Conservation (phyloP, 805 yeast species). For the Ogataea glucozyma region DNA sequence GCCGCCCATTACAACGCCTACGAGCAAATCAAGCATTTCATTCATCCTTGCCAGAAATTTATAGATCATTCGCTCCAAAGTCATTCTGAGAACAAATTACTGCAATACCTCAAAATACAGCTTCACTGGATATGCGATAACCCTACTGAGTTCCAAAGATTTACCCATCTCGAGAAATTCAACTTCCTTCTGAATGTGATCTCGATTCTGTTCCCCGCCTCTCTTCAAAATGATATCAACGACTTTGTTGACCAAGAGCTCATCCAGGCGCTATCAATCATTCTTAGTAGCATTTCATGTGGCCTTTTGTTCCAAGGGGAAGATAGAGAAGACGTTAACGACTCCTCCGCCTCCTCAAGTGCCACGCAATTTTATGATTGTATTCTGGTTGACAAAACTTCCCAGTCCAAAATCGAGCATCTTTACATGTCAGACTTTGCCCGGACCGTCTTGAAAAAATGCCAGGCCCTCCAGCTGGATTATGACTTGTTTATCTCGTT, state of each 20-base stretch:
- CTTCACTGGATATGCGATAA: conserved; percentile 13
- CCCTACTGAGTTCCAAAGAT: conserved; percentile 1
- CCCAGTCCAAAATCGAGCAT: conserved; percentile 10
- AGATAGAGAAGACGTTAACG: conserved; percentile 4
- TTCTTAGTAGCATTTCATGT: conserved; percentile 19
- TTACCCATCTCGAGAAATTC: conserved; percentile 11
- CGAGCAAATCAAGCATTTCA: conserved; percentile 10
- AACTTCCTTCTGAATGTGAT: conserved; percentile 18
- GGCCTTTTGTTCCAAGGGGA: conserved; percentile 18
- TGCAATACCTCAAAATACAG: conserved; percentile 8
- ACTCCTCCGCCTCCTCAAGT: background rate
- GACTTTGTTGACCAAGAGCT: conserved; percentile 10
- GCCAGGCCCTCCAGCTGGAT: conserved; percentile 11
- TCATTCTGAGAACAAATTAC: conserved; percentile 1
- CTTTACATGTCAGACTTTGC: conserved; percentile 21
- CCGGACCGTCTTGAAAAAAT: conserved; percentile 10
- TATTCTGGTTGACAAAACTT: conserved; percentile 7
- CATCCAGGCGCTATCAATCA: conserved; percentile 19
- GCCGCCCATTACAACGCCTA: conserved; percentile 7
- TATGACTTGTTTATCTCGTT: conserved; percentile 19
- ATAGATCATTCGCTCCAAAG: conserved; percentile 1
- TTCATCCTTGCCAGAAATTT: conserved; percentile 11
- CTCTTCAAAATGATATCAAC: conserved; percentile 6
- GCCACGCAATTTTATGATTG: background rate
- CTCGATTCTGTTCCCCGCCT: conserved; percentile 10